Evolutionary conservation across 257 asterid genomes (phyloP).

Genomic region (Leonotis leonurus): DNA sequence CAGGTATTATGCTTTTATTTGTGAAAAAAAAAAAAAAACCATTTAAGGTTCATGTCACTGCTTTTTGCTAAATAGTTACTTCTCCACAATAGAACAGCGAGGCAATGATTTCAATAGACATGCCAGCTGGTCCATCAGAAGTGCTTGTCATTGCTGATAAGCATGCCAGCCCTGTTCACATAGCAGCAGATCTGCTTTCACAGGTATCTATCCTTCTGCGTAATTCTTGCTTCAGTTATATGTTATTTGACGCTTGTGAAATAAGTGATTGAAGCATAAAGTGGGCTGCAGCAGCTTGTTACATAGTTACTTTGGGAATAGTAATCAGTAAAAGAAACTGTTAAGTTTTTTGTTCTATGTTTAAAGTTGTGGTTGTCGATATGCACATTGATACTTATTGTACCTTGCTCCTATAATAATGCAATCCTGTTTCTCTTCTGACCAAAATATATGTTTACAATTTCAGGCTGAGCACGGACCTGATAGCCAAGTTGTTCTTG

Average conservation of each 20-base stretch:
- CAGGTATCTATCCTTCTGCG: constrained; percentile 44
- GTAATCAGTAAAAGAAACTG: not conserved
- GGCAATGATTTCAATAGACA: constrained; percentile 95
- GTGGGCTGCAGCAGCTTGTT: not conserved
- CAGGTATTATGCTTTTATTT: constrained; percentile 39
- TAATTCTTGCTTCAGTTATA: constrained; percentile 2
- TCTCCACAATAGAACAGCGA: constrained; percentile 76
- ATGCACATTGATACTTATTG: not conserved
- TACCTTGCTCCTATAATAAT: not conserved
- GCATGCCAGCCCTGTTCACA: constrained; percentile 77
- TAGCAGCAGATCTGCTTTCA: constrained; percentile 95
- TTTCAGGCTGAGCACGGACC: constrained; percentile 99
- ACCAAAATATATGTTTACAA: constrained; percentile 8
- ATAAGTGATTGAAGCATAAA: not conserved
- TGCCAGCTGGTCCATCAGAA: constrained; percentile 99
- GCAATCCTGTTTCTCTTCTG: not conserved
- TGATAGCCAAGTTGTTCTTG: constrained; percentile 97
- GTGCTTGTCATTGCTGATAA: constrained; percentile 93
- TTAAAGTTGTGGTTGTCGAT: not conserved
- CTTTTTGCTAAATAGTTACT: constrained; percentile 16
- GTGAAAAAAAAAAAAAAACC: not conserved
- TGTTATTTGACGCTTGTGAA: not conserved
- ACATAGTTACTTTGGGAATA: not conserved
- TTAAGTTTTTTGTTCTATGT: not conserved
- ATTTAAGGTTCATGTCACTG: not conserved